Evolutionary conservation across 106 monocot species (phyloP), one percentile per base, ranked within the genome.

Genomic region (Dioscorea zingiberensis): DNA sequence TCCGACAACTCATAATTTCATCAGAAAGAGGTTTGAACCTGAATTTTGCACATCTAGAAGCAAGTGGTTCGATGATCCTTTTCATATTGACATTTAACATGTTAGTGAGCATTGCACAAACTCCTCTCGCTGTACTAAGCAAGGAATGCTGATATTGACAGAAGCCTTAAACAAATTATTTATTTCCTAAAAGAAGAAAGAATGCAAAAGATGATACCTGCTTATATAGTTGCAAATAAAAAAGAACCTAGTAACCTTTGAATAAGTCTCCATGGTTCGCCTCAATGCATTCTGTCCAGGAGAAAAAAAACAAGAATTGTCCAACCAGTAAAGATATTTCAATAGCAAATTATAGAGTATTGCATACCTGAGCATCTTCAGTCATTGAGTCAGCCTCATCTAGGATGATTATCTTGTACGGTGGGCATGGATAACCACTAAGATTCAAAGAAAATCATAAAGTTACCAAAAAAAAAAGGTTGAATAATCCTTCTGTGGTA

Each of bases 361-460:
- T 13, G 28, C 54, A 46, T 66, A 91, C 95, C 81, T 97, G 97
- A 74, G 97, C 97, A 82, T 98, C 92, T 80, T 98, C 92, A 30
- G 97, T 98, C 97, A 98, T 98, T 19, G 97, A 98, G 74, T 98
- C 97, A 59, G 97, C 97, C 77, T 98, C 97, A 74, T 98, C 97
- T 26, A 98, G 69, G 64, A 98, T 86, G 29, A 98, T 92, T 45
- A 98, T 98, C 81, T 98, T 98, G 76, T 75, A 98, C 54, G 88
- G 92, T 44, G 97, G 92, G 32, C 92, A 98, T 29, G 89, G 88
- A 70, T 89, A 98, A 24, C 83, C 73, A 55, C 88, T 86, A 53
- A 24, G 74, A 47, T 23, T 32, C 66, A 58, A 44, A 66, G 53
- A 19, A 58, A 73, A 65, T 65, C 15, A 75, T 38, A 2, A 58